These are phyloP conservation scores for Schizonepeta tenuifolia DNA, from an alignment of 257 asterid species.

Conservation along the genomic window DNA sequence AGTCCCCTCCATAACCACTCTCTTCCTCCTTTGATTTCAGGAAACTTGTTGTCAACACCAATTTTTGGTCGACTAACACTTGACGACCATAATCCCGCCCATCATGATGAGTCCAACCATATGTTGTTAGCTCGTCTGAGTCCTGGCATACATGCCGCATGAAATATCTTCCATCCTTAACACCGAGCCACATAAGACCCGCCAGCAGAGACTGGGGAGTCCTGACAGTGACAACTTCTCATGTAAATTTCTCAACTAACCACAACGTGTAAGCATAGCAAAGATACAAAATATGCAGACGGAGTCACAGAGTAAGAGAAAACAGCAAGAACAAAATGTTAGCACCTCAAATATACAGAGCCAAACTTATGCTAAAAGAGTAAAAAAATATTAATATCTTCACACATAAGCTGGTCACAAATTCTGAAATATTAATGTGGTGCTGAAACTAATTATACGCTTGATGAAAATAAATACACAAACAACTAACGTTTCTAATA, in stretches of 20 bases:
- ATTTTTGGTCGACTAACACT: conserved; percentile 70
- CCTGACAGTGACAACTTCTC: conserved; percentile 54
- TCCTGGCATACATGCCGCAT: conserved; percentile 93
- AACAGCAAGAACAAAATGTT: neutral
- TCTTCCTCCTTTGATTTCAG: conserved; percentile 73
- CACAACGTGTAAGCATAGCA: conserved; percentile 3
- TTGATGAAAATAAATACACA: neutral
- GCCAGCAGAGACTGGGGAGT: conserved; percentile 86
- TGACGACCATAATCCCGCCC: conserved; percentile 97
- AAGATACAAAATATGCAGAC: neutral
- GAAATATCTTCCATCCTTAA: conserved; percentile 76
- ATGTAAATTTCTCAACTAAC: conserved; percentile 25
- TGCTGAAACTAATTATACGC: neutral
- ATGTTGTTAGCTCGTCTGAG: conserved; percentile 81
- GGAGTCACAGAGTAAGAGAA: conserved; percentile 4
- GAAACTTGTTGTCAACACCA: conserved; percentile 80
- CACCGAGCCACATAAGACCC: conserved; percentile 98
- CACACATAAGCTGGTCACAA: neutral
- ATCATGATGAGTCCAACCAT: conserved; percentile 94
- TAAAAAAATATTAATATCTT: too few relatives aligned
- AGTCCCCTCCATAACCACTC: conserved; percentile 98
- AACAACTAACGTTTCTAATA: neutral
- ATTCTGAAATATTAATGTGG: neutral
- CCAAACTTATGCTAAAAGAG: neutral
- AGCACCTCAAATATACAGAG: neutral